Percentiles rank a stretch among this genome's conserved stretches.
Evolutionary conservation across 352 stramenopile genomes (phyloP).

Genomic region (Phytophthora sojae): DNA sequence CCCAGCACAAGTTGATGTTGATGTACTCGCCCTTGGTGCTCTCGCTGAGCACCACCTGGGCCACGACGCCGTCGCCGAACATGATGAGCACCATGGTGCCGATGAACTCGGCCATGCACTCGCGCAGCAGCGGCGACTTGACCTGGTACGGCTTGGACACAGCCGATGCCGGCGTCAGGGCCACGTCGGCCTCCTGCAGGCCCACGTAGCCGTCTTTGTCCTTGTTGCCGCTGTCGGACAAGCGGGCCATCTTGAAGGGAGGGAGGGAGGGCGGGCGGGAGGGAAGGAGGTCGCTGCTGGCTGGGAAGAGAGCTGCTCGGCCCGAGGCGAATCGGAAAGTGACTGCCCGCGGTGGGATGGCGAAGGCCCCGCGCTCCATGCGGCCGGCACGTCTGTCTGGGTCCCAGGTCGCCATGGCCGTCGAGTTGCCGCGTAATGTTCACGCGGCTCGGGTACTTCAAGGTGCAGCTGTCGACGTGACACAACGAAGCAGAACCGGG

Average conservation of each 20-base stretch:
- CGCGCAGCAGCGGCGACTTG: constrained; percentile 52
- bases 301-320: constrained; percentile 3
- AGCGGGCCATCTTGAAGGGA: constrained; percentile 19
- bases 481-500: constrained; percentile 3
- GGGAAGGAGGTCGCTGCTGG: neutral
- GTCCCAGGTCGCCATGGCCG: neutral
- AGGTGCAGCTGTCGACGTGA: constrained; percentile 32
- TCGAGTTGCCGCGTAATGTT: constrained; percentile 25
- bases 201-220: constrained; percentile 39
- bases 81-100: constrained; percentile 63
- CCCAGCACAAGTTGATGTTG: constrained; percentile 68
- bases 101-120: constrained; percentile 74
- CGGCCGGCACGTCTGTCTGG: neutral
- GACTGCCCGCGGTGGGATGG: constrained; percentile 18
- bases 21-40: constrained; percentile 59
- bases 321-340: constrained; percentile 20
- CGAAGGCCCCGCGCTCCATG: constrained; percentile 21
- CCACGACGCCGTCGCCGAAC: constrained; percentile 71
- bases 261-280: too few relatives aligned
- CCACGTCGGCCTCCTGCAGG: constrained; percentile 37
- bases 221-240: constrained; percentile 36
- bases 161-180: constrained; percentile 12
- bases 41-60: constrained; percentile 59
- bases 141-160: constrained; percentile 36
- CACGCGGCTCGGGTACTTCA: constrained; percentile 25